Conservation (phyloP, 2,329 filamentous ascomycete species). For the Diaporthe humulicola region DNA sequence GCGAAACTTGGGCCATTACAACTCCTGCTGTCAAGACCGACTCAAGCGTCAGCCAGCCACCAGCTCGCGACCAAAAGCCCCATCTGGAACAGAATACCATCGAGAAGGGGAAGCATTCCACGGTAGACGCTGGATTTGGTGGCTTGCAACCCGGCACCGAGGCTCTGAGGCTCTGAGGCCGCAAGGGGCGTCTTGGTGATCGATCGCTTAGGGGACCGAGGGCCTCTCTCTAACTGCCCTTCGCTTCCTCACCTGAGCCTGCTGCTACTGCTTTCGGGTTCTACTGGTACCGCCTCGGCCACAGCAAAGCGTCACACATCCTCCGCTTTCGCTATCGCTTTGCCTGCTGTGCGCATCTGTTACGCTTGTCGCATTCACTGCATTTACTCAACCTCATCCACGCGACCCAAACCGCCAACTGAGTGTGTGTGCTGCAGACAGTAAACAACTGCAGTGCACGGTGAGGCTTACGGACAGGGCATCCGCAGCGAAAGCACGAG, state of each 20-base stretch:
- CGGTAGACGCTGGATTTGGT: constrained; percentile 27
- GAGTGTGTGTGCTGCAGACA: neutral
- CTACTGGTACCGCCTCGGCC: neutral
- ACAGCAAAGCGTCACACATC: constrained; percentile 5
- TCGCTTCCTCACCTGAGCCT: constrained; percentile 6
- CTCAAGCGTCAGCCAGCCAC: constrained; percentile 27
- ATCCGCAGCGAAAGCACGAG: neutral
- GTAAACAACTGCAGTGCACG: constrained; percentile 6
- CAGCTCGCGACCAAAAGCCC: constrained; percentile 21
- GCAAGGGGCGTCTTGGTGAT: constrained; percentile 40
- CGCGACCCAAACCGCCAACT: neutral
- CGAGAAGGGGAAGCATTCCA: constrained; percentile 16
- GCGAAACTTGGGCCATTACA: constrained; percentile 36
- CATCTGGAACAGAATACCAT: constrained; percentile 12
- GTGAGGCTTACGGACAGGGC: neutral
- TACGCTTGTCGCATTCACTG: neutral
- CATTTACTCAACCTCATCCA: neutral
- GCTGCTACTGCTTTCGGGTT: neutral
- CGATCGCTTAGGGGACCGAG: constrained; percentile 37
- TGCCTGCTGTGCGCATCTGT: constrained; percentile 1
- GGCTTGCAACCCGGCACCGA: constrained; percentile 35
- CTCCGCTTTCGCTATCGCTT: neutral
- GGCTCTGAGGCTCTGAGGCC: constrained; percentile 39
- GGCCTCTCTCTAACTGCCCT: constrained; percentile 22
- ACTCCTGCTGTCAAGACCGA: constrained; percentile 32